A percentile compares a stretch with the other conserved stretches of the same genome.
phyloP scores from a whole-genome alignment of 331 rosid genomes.

The Telfairia occidentalis region DNA sequence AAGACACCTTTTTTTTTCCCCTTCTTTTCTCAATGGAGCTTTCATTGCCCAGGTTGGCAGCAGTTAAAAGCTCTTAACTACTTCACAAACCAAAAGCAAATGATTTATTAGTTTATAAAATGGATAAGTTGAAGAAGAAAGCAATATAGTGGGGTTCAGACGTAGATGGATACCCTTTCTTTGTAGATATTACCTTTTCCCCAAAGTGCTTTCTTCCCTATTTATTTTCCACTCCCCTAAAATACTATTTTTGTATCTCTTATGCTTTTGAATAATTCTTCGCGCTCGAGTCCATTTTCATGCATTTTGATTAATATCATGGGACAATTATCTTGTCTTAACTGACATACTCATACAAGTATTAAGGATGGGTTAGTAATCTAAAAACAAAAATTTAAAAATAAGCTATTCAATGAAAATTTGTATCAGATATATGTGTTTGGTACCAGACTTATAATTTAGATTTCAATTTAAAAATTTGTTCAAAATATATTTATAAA shows the following conservation, averaged over 20 bases:
- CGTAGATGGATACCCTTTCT: neutral
- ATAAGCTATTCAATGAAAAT: too few relatives aligned
- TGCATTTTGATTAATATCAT: neutral
- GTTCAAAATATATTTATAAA: too few relatives aligned
- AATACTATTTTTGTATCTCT: neutral
- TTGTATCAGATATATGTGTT: too few relatives aligned
- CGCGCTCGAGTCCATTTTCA: neutral
- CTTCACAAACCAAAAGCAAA: constrained; percentile 1
- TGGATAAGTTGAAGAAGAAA: constrained; percentile 8
- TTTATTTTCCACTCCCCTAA: neutral
- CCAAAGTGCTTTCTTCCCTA: neutral
- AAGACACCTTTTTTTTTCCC: neutral
- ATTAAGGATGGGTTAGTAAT: too few relatives aligned
- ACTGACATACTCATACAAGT: too few relatives aligned
- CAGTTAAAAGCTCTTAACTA: constrained; percentile 17
- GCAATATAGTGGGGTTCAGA: constrained; percentile 2
- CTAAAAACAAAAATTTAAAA: too few relatives aligned
- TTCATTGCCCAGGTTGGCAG: constrained; percentile 31
- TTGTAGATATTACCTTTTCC: neutral
- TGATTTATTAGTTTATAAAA: neutral
- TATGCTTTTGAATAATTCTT: neutral
- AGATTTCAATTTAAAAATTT: too few relatives aligned
- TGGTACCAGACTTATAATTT: too few relatives aligned
- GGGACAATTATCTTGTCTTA: neutral
- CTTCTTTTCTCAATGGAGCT: constrained; percentile 4